Percentiles rank a stretch among this genome's conserved stretches.
phyloP scores from a whole-genome alignment of 1,139 yeast species.

The Taiozyma sp. region DNA sequence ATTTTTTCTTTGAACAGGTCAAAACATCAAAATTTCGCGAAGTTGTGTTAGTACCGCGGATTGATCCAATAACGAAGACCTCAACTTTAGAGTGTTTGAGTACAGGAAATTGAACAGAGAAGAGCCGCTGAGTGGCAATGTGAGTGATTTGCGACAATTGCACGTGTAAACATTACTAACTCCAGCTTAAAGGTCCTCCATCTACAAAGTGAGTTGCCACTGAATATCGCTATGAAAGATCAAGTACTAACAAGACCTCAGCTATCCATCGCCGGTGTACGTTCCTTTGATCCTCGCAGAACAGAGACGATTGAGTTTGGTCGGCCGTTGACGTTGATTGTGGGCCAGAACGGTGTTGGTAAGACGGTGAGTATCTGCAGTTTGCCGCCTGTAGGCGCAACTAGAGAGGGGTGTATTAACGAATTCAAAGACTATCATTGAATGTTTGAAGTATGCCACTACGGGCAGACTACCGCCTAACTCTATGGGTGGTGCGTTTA shows the following conservation, averaged over 20 bases:
- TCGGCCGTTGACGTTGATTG: conserved; percentile 85
- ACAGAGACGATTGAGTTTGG: conserved; percentile 89
- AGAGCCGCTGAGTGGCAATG: not conserved
- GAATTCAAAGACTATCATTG: conserved; percentile 65
- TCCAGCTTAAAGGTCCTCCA: conserved; percentile 4
- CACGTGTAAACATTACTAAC: not conserved
- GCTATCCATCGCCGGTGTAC: conserved; percentile 82
- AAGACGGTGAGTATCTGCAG: conserved; percentile 49
- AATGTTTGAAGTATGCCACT: conserved; percentile 88
- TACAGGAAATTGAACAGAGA: not conserved
- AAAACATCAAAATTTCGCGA: not conserved
- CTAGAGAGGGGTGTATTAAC: not conserved
- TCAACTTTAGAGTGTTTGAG: not conserved
- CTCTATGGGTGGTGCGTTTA: conserved; percentile 93
- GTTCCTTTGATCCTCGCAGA: conserved; percentile 83
- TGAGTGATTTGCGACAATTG: not conserved
- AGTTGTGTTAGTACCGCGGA: not conserved
- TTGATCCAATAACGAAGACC: not conserved
- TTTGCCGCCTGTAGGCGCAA: not conserved
- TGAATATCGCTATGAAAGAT: not conserved
- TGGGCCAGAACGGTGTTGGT: conserved; percentile 98
- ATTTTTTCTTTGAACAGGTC: not conserved
- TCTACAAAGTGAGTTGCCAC: conserved; percentile 7
- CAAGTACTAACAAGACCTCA: conserved; percentile 22
- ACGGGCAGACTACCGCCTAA: conserved; percentile 97